Evolutionary conservation across 129 eudicot species (phyloP), one percentile per base, ranked within the genome.

Genomic region (Gnaphalium uliginosum): DNA sequence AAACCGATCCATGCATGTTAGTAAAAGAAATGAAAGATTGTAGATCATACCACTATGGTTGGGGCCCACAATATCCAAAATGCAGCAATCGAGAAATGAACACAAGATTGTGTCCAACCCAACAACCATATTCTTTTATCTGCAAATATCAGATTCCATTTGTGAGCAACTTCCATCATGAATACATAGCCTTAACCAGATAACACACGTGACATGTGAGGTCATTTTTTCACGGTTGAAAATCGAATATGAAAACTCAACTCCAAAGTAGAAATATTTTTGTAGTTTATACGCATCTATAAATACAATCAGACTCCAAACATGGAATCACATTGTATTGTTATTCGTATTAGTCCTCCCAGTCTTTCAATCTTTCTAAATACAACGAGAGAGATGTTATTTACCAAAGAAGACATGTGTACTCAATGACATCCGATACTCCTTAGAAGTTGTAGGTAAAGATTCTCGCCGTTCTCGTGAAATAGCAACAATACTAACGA

Each of bases 61-160:
- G 97, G 99, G 71, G 97, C 96, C 99, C 99, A 94, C 62, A 91
- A 78, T 72, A 94, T 94, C 96, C 97, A 94, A 78, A 94, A 87
- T 23, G 82, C 84, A 35, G 84, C 91, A 83, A 86, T 64, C 13
- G 97, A 83, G 83, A 94, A 89, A 22, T 94, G 92, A 19, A 86
- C 81, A 22, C 92, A 85, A 72, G 94, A 82, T 91, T 94, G 97
- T 23, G 90, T 85, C 96, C 99, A 94, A 56, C 84, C 78, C 73
- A 94, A 71, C 7, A 94, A 76, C 96, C 88, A 91, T 78, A 90
- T 84, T 86, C 97, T 90, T 89, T 91, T 89, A 84, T 94, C 99
- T 94, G 85, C 57, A 69, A 51, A 66, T 58, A 41, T 66, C 69
- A 81, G 43, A 8, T 58, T 7, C 26, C 21, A 51, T 29, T 18